A percentile compares a stretch with the other conserved stretches of the same genome.
Conservation (phyloP, 176 grass and related monocot species). For the Pharus latifolius region DNA sequence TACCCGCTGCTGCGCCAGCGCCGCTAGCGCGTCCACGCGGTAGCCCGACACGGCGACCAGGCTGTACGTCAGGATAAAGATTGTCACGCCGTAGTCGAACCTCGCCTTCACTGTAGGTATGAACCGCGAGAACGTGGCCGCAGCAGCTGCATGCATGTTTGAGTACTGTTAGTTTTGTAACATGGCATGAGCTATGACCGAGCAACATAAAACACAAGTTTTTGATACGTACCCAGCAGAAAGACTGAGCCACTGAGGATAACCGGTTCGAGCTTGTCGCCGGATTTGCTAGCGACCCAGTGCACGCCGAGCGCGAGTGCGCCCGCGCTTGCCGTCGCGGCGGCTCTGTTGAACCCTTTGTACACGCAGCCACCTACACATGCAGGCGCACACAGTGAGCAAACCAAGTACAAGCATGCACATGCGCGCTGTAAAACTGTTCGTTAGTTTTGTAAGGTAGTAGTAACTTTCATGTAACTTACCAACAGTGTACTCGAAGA, state of each 20-base stretch:
- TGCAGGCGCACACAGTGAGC: not conserved
- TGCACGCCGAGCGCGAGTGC: constrained; percentile 59
- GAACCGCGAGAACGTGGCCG: constrained; percentile 81
- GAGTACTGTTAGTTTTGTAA: not conserved
- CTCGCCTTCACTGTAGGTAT: constrained; percentile 67
- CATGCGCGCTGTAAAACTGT: not conserved
- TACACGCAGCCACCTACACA: constrained; percentile 75
- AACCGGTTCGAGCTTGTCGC: constrained; percentile 54
- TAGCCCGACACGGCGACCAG: constrained; percentile 87
- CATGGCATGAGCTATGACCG: not conserved
- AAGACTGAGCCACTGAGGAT: constrained; percentile 61
- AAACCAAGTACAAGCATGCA: not conserved
- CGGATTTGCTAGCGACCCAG: constrained; percentile 62
- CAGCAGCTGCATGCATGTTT: constrained; percentile 34
- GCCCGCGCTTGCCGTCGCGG: constrained; percentile 59
- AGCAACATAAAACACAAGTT: too few relatives aligned
- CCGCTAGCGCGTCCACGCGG: constrained; percentile 46
- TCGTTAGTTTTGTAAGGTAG: too few relatives aligned
- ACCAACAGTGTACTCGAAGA: constrained; percentile 92
- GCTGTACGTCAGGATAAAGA: constrained; percentile 93
- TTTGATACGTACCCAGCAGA: constrained; percentile 43
- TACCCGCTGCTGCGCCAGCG: constrained; percentile 48
- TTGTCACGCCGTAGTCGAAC: constrained; percentile 89
- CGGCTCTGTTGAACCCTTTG: constrained; percentile 79
- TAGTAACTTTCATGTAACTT: not conserved